Conservation (phyloP, 78 protist genomes). For the Dictyostelium purpureum region DNA sequence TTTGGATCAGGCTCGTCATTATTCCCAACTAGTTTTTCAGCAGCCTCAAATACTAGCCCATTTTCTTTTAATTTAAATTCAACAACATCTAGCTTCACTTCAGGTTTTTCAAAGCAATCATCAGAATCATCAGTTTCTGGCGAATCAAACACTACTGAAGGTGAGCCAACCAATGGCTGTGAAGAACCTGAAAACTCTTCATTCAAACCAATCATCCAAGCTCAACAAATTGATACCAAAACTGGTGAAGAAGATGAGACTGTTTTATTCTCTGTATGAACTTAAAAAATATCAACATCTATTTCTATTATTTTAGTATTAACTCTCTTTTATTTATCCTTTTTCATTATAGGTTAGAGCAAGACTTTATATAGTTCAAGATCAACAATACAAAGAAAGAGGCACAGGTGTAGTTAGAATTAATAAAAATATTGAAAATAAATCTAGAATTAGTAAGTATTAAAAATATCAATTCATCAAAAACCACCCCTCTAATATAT, state of each 20-base stretch:
- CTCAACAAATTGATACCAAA: constrained; percentile 11
- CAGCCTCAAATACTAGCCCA: constrained; percentile 30
- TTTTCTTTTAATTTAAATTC: constrained; percentile 42
- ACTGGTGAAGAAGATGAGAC: constrained; percentile 74
- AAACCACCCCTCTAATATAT: not conserved
- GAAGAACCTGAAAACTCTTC: not conserved
- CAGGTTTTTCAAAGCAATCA: not conserved
- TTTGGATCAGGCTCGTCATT: not conserved
- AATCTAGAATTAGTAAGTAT: constrained; percentile 58
- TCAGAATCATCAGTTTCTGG: not conserved
- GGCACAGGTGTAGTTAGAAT: constrained; percentile 55
- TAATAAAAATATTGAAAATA: constrained; percentile 28
- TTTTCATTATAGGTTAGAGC: not conserved
- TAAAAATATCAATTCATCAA: not conserved
- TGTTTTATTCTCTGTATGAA: constrained; percentile 27
- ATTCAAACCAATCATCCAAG: not conserved
- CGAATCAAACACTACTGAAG: not conserved
- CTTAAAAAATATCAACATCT: too few species aligned
- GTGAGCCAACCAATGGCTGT: not conserved
- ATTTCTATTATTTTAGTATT: not conserved
- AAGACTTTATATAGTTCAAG: constrained; percentile 10
- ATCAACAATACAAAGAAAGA: constrained; percentile 53
- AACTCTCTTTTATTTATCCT: too few species aligned
- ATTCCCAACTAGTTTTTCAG: not conserved
- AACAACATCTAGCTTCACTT: constrained; percentile 31